Evolutionary conservation across 2,329 filamentous ascomycete genomes (phyloP).

Genomic region (Pezizomycotina sp.): DNA sequence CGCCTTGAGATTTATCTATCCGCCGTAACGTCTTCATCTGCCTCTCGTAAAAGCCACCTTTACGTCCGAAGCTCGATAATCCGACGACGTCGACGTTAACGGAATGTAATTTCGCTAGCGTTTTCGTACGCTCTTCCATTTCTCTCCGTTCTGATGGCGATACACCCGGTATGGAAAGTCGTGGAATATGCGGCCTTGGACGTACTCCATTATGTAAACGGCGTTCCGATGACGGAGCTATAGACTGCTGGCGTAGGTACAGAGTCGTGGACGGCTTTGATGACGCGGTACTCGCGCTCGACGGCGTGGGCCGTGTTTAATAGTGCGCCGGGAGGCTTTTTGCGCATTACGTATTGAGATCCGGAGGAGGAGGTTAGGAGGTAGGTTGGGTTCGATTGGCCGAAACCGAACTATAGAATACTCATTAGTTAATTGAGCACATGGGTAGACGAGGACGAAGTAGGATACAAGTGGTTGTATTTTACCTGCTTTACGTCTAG

Average conservation of each 20-base stretch:
- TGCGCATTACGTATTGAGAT: slow-evolving; percentile 68
- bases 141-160: too few species aligned
- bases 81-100: too few species aligned
- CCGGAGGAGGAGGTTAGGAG: slow-evolving; percentile 60
- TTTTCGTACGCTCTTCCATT: too few species aligned
- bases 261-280: slow-evolving; percentile 62
- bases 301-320: slow-evolving; percentile 90
- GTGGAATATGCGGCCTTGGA: slow-evolving; percentile 83
- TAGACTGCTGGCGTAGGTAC: slow-evolving; percentile 75
- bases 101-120: too few species aligned
- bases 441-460: slow-evolving; percentile 3
- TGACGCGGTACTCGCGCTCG: slow-evolving; percentile 84
- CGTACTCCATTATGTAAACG: slow-evolving; percentile 94
- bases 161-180: too few species aligned
- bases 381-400: slow-evolving; percentile 95
- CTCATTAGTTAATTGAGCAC: too few species aligned
- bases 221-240: slow-evolving; percentile 58
- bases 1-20: slow-evolving; percentile 63
- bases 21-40: slow-evolving; percentile 70
- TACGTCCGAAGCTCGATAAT: too few species aligned
- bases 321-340: slow-evolving; percentile 87
- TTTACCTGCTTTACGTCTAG: too few species aligned
- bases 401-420: slow-evolving; percentile 98
- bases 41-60: slow-evolving; percentile 87
- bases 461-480: slow-evolving; percentile 1